phyloP scores from a whole-genome alignment of 2,329 filamentous ascomycete genomes.

The Cercospora sp. region DNA sequence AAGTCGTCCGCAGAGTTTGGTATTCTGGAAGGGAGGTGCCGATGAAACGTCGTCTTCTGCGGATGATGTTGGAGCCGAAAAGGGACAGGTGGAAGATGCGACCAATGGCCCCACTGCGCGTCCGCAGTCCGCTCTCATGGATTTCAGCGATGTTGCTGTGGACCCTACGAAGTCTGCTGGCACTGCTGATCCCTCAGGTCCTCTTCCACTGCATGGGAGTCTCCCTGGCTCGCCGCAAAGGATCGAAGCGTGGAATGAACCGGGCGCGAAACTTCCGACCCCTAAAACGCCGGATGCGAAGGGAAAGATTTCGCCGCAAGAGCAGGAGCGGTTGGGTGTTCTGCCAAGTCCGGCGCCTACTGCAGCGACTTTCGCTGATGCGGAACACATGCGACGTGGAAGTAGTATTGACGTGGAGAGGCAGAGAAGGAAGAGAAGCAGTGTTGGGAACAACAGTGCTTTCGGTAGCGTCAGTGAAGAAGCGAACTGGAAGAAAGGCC shows the following conservation, averaged over 20 bases:
- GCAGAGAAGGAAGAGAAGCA: not conserved
- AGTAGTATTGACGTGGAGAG: slow-evolving; percentile 9
- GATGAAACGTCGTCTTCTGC: not conserved
- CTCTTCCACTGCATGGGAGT: not conserved
- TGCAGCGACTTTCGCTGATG: slow-evolving; percentile 21
- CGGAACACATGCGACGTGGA: slow-evolving; percentile 9
- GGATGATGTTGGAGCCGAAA: not conserved
- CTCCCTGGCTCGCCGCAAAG: slow-evolving; percentile 13
- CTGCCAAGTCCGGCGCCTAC: slow-evolving; percentile 35
- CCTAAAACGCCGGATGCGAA: slow-evolving; percentile 17
- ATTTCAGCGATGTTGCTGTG: slow-evolving; percentile 23
- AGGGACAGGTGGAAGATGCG: not conserved
- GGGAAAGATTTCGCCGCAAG: not conserved
- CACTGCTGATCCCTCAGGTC: not conserved
- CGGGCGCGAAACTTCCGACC: slow-evolving; percentile 24
- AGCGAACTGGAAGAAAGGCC: slow-evolving; percentile 8
- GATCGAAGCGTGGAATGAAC: slow-evolving; percentile 31
- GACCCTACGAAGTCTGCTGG: slow-evolving; percentile 1
- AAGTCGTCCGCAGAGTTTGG: slow-evolving; percentile 23
- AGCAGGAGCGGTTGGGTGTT: slow-evolving; percentile 29
- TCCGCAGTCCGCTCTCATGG: slow-evolving; percentile 13
- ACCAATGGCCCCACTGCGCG: not conserved
- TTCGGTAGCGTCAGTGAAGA: not conserved
- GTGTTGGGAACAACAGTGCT: not conserved
- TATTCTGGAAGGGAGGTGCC: slow-evolving; percentile 5